Evolutionary conservation across 768 basidiomycete species (phyloP).

Genomic region (Cystobasidium onofrii): DNA sequence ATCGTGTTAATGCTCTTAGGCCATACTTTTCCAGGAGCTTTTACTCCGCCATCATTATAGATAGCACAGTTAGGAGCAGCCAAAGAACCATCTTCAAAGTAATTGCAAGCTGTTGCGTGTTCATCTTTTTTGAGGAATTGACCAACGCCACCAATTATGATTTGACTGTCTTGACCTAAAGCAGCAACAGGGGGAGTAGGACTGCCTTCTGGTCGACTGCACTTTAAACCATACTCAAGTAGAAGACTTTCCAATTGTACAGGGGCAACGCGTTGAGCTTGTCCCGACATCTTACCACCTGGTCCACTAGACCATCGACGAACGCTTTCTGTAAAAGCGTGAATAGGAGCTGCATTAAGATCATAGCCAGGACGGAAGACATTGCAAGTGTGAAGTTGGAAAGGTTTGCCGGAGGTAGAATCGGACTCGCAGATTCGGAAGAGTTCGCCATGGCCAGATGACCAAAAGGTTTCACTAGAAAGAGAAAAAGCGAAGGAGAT

Average conservation of each 20-base stretch:
- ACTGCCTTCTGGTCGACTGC: background rate
- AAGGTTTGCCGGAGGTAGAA: background rate
- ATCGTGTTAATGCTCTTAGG: constrained; percentile 6
- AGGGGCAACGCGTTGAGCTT: background rate
- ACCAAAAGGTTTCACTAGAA: constrained; percentile 2
- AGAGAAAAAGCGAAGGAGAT: background rate
- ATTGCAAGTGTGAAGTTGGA: constrained; percentile 28
- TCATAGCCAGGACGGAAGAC: constrained; percentile 12
- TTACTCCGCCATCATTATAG: constrained; percentile 21
- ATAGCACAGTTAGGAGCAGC: background rate
- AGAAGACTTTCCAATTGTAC: background rate
- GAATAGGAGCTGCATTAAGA: constrained; percentile 12
- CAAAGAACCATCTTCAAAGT: background rate
- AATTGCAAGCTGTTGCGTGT: constrained; percentile 21
- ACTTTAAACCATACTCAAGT: background rate
- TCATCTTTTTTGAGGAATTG: background rate
- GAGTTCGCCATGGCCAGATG: constrained; percentile 9
- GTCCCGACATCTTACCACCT: background rate
- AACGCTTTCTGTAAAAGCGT: constrained; percentile 11
- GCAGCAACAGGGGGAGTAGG: background rate
- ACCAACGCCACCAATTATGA: constrained; percentile 24
- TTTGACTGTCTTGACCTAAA: background rate
- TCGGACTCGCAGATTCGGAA: constrained; percentile 27
- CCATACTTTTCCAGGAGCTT: background rate
- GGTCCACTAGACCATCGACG: background rate